Evolutionary conservation across 2,329 filamentous ascomycete genomes (phyloP).

Genomic region (Rhinocladiella similis): DNA sequence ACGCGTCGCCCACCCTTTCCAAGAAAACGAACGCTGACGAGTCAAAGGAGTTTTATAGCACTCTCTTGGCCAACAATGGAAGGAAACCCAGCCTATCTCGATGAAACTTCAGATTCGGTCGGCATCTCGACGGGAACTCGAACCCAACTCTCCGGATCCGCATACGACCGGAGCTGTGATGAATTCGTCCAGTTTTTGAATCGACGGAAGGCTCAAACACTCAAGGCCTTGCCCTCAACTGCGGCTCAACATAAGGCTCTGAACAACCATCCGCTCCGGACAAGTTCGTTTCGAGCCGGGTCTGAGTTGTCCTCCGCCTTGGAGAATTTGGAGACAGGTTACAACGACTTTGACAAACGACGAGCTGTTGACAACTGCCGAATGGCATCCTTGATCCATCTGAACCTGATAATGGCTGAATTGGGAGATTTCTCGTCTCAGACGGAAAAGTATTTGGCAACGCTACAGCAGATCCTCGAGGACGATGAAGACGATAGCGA

Average conservation of each 20-base stretch:
- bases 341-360: slow-evolving; percentile 12
- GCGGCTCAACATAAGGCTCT: slow-evolving; percentile 7
- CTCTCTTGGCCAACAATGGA: slow-evolving; percentile 12
- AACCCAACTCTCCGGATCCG: neutral
- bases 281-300: slow-evolving; percentile 8
- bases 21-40: neutral
- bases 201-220: slow-evolving; percentile 1
- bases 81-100: slow-evolving; percentile 13
- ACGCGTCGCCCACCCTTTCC: neutral
- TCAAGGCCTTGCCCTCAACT: slow-evolving; percentile 14
- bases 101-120: slow-evolving; percentile 1
- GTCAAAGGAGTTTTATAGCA: slow-evolving; percentile 18
- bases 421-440: slow-evolving; percentile 12
- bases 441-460: slow-evolving; percentile 6
- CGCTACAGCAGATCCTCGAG: slow-evolving; percentile 12
- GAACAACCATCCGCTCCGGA: neutral
- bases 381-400: slow-evolving; percentile 15
- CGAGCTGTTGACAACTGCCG: slow-evolving; percentile 16
- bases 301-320: slow-evolving; percentile 2
- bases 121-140: neutral
- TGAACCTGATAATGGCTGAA: slow-evolving; percentile 16
- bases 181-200: slow-evolving; percentile 11
- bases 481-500: slow-evolving; percentile 15
- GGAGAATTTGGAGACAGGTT: slow-evolving; percentile 1
- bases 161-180: slow-evolving; percentile 7